These are phyloP conservation scores for Microdochium nivale DNA, from an alignment of 2,329 filamentous ascomycete genomes.

Conservation along the genomic window DNA sequence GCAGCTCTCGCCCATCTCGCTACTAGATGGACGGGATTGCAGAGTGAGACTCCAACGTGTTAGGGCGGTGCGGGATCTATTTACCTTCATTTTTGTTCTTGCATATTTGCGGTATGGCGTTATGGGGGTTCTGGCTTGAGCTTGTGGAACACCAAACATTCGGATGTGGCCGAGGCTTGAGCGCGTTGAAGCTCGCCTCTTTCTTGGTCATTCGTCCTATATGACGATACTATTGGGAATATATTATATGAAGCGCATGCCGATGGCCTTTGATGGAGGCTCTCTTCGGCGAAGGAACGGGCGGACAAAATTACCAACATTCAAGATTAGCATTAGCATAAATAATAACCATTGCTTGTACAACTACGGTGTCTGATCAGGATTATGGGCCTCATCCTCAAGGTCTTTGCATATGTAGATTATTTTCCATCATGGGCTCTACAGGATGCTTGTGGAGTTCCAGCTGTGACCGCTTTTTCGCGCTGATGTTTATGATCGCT, in stretches of 20 bases:
- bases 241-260: background rate
- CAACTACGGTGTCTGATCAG: too few species aligned
- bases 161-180: background rate
- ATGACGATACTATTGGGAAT: background rate
- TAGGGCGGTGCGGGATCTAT: background rate
- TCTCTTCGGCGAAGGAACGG: background rate
- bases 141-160: background rate
- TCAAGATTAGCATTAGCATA: background rate
- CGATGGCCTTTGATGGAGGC: background rate
- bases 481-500: too few species aligned
- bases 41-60: background rate
- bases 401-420: too few species aligned
- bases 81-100: background rate
- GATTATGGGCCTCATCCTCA: too few species aligned
- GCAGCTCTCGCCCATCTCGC: background rate
- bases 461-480: too few species aligned
- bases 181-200: background rate
- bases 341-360: background rate
- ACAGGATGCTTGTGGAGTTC: too few species aligned
- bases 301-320: background rate
- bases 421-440: too few species aligned
- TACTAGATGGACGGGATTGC: conserved; percentile 1
- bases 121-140: background rate
- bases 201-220: background rate
- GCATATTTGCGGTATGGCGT: conserved; percentile 1